phyloP scores from a whole-genome alignment of 164 flowering plant species.

The Litsea cubeba region DNA sequence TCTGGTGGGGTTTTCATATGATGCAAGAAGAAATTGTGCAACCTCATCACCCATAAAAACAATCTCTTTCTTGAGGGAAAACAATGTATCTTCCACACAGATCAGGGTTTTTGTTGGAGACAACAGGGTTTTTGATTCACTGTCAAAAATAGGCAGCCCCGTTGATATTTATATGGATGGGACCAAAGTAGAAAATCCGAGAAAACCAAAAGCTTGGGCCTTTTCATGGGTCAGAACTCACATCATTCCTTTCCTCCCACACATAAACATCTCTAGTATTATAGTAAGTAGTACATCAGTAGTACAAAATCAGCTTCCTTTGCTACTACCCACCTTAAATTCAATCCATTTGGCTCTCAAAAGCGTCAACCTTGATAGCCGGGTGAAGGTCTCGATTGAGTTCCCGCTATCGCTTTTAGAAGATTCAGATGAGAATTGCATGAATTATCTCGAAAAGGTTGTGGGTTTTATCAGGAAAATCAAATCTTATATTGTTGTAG shows the following conservation, averaged over 20 bases:
- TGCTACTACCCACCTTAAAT: slow-evolving; percentile 29
- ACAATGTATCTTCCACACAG: slow-evolving; percentile 26
- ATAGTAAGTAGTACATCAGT: slow-evolving; percentile 5
- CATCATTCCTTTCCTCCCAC: slow-evolving; percentile 16
- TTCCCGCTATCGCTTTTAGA: slow-evolving; percentile 29
- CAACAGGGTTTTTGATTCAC: slow-evolving; percentile 16
- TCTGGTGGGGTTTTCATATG: slow-evolving; percentile 43
- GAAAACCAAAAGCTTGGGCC: slow-evolving; percentile 18
- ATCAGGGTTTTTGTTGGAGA: slow-evolving; percentile 29
- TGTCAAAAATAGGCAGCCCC: slow-evolving; percentile 18
- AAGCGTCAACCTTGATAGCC: slow-evolving; percentile 17
- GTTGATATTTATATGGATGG: slow-evolving; percentile 38
- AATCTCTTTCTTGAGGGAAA: slow-evolving; percentile 26
- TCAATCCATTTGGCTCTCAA: slow-evolving; percentile 31
- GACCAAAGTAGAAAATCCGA: slow-evolving; percentile 10
- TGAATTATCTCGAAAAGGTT: slow-evolving; percentile 20
- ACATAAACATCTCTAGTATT: slow-evolving; percentile 30
- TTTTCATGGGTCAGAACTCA: slow-evolving; percentile 31
- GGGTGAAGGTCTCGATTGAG: slow-evolving; percentile 32
- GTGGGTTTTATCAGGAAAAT: slow-evolving; percentile 21
- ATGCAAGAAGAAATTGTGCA: slow-evolving; percentile 29
- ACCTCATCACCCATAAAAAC: slow-evolving; percentile 19
- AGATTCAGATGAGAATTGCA: slow-evolving; percentile 13
- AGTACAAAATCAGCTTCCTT: slow-evolving; percentile 1
- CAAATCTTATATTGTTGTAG: slow-evolving; percentile 28